phyloP scores from a whole-genome alignment of 768 basidiomycete genomes.

The Suillus subluteus region DNA sequence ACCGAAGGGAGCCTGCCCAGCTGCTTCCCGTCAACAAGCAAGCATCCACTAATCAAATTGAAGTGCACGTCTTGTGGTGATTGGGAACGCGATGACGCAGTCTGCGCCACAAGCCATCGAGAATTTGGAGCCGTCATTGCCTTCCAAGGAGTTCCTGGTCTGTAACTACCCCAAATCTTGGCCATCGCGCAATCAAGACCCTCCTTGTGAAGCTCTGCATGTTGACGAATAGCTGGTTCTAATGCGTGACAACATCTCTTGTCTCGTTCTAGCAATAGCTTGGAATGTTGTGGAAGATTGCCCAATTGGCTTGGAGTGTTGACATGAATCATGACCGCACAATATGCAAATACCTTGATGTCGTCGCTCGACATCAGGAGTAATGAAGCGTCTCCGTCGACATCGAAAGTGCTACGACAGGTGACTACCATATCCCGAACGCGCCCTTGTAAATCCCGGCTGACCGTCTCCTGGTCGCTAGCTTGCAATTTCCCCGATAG shows the following conservation, averaged over 20 bases:
- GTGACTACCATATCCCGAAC: constrained; percentile 41
- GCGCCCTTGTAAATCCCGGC: constrained; percentile 23
- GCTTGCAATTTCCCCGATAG: constrained; percentile 27
- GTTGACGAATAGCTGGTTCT: constrained; percentile 15
- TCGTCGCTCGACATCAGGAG: constrained; percentile 28
- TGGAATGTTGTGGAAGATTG: constrained; percentile 13
- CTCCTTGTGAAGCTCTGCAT: constrained; percentile 8
- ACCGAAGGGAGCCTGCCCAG: constrained; percentile 27
- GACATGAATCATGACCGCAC: constrained; percentile 29
- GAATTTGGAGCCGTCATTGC: constrained; percentile 17
- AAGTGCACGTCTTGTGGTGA: constrained; percentile 27
- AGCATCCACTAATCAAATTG: constrained; percentile 29
- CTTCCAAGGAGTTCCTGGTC: constrained; percentile 27
- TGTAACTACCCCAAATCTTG: constrained; percentile 29
- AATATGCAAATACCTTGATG: constrained; percentile 27
- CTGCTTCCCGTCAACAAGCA: constrained; percentile 32
- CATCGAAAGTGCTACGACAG: constrained; percentile 40
- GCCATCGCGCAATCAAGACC: constrained; percentile 25
- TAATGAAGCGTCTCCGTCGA: constrained; percentile 17
- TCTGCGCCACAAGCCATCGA: constrained; percentile 28
- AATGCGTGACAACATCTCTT: constrained; percentile 32
- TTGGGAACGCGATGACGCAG: constrained; percentile 11
- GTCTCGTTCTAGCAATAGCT: constrained; percentile 33
- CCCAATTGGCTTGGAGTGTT: constrained; percentile 31
- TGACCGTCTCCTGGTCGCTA: constrained; percentile 11